phyloP scores from a whole-genome alignment of 2,329 filamentous ascomycete genomes.

The Penicillium sclerotiorum region DNA sequence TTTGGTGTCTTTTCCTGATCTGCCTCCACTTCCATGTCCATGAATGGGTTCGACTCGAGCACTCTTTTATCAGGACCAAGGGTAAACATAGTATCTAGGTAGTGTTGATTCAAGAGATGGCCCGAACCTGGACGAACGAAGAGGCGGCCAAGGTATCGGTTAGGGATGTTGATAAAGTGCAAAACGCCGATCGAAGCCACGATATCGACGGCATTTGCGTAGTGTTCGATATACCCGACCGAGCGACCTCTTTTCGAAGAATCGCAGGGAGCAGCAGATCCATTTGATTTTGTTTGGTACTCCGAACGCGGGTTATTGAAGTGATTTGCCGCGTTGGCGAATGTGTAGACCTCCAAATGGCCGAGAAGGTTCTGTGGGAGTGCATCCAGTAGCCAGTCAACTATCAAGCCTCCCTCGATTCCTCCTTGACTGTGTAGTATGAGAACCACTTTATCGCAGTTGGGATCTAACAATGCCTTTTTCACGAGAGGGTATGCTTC shows the following conservation, averaged over 20 bases:
- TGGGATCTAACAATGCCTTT: slow-evolving; percentile 62
- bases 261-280: not conserved
- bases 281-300: slow-evolving; percentile 22
- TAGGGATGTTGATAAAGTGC: slow-evolving; percentile 60
- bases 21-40: slow-evolving; percentile 34
- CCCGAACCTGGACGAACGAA: slow-evolving; percentile 48
- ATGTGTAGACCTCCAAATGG: slow-evolving; percentile 75
- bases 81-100: slow-evolving; percentile 48
- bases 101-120: slow-evolving; percentile 50
- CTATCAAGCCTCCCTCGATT: slow-evolving; percentile 70
- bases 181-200: slow-evolving; percentile 75
- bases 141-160: slow-evolving; percentile 53
- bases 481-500: slow-evolving; percentile 64
- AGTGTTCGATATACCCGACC: slow-evolving; percentile 77
- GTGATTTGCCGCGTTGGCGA: slow-evolving; percentile 77
- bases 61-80: slow-evolving; percentile 29
- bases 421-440: slow-evolving; percentile 78
- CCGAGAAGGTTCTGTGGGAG: slow-evolving; percentile 65
- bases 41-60: slow-evolving; percentile 37
- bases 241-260: slow-evolving; percentile 5
- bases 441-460: slow-evolving; percentile 69
- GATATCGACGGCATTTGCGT: slow-evolving; percentile 73
- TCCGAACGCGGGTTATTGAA: slow-evolving; percentile 72
- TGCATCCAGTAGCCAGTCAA: slow-evolving; percentile 77
- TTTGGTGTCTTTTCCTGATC: not conserved